Conservation (phyloP, 2,329 filamentous ascomycete species). For the Trichoderma hamatum region DNA sequence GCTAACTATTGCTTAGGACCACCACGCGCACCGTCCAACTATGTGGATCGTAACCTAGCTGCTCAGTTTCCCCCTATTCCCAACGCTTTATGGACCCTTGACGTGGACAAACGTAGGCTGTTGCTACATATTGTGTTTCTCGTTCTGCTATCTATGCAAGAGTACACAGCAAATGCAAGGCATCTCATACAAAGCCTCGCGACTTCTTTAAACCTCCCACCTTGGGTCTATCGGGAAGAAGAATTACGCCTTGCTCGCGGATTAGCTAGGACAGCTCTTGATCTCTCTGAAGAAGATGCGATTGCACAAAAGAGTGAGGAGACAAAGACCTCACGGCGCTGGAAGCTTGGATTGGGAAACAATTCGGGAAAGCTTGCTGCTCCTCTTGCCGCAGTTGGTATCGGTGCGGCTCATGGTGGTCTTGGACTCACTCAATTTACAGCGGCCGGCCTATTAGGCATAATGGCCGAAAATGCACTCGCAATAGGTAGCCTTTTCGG, state of each 20-base stretch:
- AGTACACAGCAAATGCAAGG: conserved; percentile 75
- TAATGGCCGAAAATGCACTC: conserved; percentile 76
- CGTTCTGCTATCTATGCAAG: conserved; percentile 73
- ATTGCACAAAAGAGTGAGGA: conserved; percentile 55
- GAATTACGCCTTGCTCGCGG: conserved; percentile 76
- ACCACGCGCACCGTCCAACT: conserved; percentile 46
- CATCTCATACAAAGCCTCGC: conserved; percentile 70
- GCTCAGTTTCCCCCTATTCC: conserved; percentile 61
- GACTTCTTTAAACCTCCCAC: conserved; percentile 69
- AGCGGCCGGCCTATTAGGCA: conserved; percentile 77
- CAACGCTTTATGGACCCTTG: conserved; percentile 62
- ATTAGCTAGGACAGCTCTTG: conserved; percentile 72
- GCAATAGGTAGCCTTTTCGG: conserved; percentile 86
- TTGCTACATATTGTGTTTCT: conserved; percentile 74
- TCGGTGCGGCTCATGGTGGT: conserved; percentile 79
- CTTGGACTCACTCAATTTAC: conserved; percentile 73
- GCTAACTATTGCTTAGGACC: conserved; percentile 35
- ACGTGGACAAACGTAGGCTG: conserved; percentile 64
- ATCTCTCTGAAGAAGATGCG: conserved; percentile 39
- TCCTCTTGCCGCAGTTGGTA: conserved; percentile 74
- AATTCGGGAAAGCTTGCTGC: conserved; percentile 69
- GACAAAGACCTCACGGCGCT: conserved; percentile 65
- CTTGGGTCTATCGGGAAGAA: conserved; percentile 66
- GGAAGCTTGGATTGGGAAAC: conserved; percentile 64
- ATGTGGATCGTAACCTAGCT: conserved; percentile 52